phyloP scores from a whole-genome alignment of 352 stramenopile genomes.

The Globisporangium nagaii region DNA sequence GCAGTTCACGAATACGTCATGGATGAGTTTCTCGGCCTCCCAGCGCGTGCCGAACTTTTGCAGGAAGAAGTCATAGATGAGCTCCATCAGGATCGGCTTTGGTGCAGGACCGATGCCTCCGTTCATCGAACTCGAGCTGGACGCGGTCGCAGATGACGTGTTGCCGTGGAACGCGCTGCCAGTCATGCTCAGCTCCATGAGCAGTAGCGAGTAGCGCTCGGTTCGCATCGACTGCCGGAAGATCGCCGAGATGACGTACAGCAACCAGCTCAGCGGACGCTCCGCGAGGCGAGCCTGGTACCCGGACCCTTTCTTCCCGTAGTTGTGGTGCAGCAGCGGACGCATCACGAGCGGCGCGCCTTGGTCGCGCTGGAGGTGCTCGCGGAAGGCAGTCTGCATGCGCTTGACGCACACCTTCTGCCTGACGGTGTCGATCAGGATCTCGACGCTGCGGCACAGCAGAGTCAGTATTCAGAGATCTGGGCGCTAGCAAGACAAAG shows the following conservation, averaged over 20 bases:
- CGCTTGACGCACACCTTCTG: constrained; percentile 69
- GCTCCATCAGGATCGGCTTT: constrained; percentile 57
- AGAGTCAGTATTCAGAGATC: neutral
- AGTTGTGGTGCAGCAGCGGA: constrained; percentile 59
- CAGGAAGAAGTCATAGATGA: constrained; percentile 76
- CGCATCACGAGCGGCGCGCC: constrained; percentile 72
- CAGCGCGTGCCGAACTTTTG: constrained; percentile 59
- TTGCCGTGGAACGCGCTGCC: constrained; percentile 20
- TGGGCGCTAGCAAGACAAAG: neutral
- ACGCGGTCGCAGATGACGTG: neutral
- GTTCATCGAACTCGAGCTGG: constrained; percentile 27
- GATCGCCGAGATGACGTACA: constrained; percentile 53
- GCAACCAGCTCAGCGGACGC: constrained; percentile 52
- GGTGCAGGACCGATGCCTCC: constrained; percentile 52
- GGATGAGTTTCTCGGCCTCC: constrained; percentile 75
- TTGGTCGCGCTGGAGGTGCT: constrained; percentile 52
- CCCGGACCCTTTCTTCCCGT: constrained; percentile 25
- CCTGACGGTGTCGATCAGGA: constrained; percentile 60
- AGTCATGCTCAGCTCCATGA: constrained; percentile 42
- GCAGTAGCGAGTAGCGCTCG: constrained; percentile 18
- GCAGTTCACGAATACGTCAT: constrained; percentile 82
- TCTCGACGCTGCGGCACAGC: constrained; percentile 27
- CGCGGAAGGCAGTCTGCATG: constrained; percentile 66
- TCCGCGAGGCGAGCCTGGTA: constrained; percentile 29
- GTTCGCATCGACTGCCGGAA: constrained; percentile 35